phyloP scores from a whole-genome alignment of 2,329 filamentous ascomycete species.

The Botrytis deweyae region DNA sequence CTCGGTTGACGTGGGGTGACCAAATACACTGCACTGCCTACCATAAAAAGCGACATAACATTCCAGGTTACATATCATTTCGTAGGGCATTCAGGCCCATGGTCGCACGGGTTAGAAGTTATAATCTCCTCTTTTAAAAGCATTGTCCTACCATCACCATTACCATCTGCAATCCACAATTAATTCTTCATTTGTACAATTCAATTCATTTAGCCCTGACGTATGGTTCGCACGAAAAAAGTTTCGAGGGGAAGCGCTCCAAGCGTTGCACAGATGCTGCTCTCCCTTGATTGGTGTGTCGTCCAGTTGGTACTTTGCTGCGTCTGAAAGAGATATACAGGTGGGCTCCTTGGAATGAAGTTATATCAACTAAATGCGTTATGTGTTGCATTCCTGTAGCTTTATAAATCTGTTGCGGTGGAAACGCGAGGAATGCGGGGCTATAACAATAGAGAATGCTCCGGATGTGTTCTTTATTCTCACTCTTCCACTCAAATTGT shows the following conservation, averaged over 20 bases:
- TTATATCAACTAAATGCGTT: neutral
- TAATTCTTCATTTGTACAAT: no score
- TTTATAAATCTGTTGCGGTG: neutral
- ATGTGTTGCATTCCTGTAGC: neutral
- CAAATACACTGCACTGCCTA: neutral
- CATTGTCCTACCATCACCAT: neutral
- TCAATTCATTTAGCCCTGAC: neutral
- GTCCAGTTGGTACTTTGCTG: neutral
- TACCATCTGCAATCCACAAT: neutral
- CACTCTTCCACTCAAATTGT: neutral
- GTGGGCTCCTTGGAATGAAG: neutral
- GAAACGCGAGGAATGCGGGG: constrained; percentile 13
- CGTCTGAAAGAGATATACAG: neutral
- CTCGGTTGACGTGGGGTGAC: neutral
- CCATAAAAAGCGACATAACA: neutral
- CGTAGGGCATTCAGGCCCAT: neutral
- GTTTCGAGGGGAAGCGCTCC: no score
- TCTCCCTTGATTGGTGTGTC: no score
- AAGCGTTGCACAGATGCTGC: no score
- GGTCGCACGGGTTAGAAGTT: no score
- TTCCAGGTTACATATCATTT: neutral
- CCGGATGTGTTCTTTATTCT: neutral
- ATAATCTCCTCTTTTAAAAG: neutral
- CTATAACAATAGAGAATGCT: neutral
- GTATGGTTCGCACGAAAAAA: no score